A percentile compares a stretch with the other conserved stretches of the same genome.
Evolutionary conservation across 768 basidiomycete species (phyloP).

Genomic region (Leccinum disarticulatum): DNA sequence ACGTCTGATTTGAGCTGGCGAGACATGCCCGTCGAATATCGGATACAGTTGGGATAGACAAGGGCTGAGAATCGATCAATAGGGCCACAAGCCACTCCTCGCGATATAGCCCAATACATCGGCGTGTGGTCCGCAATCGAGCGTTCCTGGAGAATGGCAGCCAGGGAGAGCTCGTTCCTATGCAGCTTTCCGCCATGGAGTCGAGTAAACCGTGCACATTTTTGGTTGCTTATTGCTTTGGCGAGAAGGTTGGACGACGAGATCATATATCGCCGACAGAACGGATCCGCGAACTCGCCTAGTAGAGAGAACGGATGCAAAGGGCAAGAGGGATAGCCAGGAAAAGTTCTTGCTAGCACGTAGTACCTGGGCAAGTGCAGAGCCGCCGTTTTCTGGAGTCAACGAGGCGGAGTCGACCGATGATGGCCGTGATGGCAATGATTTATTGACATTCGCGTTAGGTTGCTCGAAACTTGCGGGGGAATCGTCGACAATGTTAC

Average conservation of each 20-base stretch:
- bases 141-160: slow-evolving; percentile 26
- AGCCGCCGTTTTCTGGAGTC: background rate
- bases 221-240: background rate
- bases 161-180: slow-evolving; percentile 43
- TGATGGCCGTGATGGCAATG: background rate
- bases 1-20: slow-evolving; percentile 23
- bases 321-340: slow-evolving; percentile 33
- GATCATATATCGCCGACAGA: slow-evolving; percentile 51
- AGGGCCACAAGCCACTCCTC: slow-evolving; percentile 47
- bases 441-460: background rate
- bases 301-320: slow-evolving; percentile 28
- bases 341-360: slow-evolving; percentile 13
- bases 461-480: background rate
- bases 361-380: background rate
- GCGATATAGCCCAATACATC: slow-evolving; percentile 38
- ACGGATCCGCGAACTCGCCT: slow-evolving; percentile 55
- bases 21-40: slow-evolving; percentile 72
- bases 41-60: slow-evolving; percentile 43
- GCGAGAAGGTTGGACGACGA: slow-evolving; percentile 33
- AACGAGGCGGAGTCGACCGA: background rate
- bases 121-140: slow-evolving; percentile 27
- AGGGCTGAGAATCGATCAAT: slow-evolving; percentile 48
- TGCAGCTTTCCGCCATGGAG: slow-evolving; percentile 61
- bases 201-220: slow-evolving; percentile 45
- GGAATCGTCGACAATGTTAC: background rate